Evolutionary conservation across 345 rosid species (phyloP).

Genomic region (Crucihimalaya himalaica): DNA sequence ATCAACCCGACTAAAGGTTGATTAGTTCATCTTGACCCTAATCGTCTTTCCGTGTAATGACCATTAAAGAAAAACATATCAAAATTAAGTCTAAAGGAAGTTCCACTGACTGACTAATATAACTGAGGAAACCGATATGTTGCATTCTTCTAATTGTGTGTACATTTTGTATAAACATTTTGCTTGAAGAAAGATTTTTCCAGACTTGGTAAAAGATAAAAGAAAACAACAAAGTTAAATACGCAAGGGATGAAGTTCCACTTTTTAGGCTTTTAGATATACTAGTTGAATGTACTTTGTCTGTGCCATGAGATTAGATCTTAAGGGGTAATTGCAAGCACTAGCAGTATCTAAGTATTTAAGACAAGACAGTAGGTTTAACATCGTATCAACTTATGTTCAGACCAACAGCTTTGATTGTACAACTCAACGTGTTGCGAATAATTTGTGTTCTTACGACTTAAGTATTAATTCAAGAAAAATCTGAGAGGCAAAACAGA

Average conservation of each 20-base stretch:
- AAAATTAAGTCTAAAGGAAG: too few species aligned
- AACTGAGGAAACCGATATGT: too few species aligned
- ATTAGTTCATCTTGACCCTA: background rate
- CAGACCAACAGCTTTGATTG: slow-evolving; percentile 18
- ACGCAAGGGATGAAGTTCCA: background rate
- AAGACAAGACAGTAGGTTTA: background rate
- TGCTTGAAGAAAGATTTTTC: too few species aligned
- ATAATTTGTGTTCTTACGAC: slow-evolving; percentile 19
- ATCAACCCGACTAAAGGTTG: slow-evolving; percentile 9
- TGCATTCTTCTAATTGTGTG: too few species aligned
- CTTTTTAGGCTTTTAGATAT: background rate
- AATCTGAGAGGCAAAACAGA: background rate
- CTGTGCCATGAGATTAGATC: background rate
- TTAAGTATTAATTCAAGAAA: background rate
- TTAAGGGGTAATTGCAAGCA: background rate
- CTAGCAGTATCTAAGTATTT: background rate
- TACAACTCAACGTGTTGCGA: slow-evolving; percentile 12
- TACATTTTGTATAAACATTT: background rate
- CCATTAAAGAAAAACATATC: background rate
- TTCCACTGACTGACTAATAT: too few species aligned
- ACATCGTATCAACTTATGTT: background rate
- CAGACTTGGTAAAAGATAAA: background rate
- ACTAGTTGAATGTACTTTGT: background rate
- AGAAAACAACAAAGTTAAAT: too few species aligned
- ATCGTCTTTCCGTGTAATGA: background rate